Base-by-base conservation (phyloP, 352 stramenopile genomes). In the Phytopythium chamaehyphon region DNA sequence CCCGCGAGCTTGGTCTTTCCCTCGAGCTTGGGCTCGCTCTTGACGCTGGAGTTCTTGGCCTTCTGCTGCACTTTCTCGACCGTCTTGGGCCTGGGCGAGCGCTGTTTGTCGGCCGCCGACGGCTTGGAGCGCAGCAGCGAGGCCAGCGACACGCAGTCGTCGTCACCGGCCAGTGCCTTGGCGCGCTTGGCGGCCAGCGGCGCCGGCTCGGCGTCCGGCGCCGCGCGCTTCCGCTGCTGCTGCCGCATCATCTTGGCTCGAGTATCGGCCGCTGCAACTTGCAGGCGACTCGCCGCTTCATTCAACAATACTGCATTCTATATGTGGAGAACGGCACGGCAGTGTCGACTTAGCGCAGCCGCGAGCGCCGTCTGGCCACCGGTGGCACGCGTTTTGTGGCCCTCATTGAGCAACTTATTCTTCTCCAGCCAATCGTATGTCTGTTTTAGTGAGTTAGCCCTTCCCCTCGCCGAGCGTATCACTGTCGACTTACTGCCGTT, bases 101-200 rank as follows among this genome's bases (percentile, higher is more conserved):
- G 39, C 39, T 44, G n/a, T 44, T 24, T 7, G 9, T 4, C 39
- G 1, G 9, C 16, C 16, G 8, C 39, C 18, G 1, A 6, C 38
- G 28, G 18, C 39, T 10, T 23, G n/a, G 39, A 8, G 2, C 18
- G 59, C 49, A 73, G 45, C 42, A 69, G 1, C 36, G 69, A 22
- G 16, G 55, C 64, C 7, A 73, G 49, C 5, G 60, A 55, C n/a
- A 52, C 55, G 11, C 56, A 40, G 1, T 31, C n/a, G 28, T 46
- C 9, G 1, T 33, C 28, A 33, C 9, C 28, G 5, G 5, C 28
- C 28, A 10, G 28, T 5, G 19, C 9, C 16, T 54, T 40, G 26
- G 19, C 12, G 16, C 60, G 60, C 60, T 72, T 72, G 19, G 46
- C 48, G 39, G 40, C 59, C 22, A n/a, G 23, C n/a, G 23, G 39